These are phyloP conservation scores for Tricholoma saponaceum DNA, from an alignment of 768 basidiomycete genomes.

Conservation along the genomic window DNA sequence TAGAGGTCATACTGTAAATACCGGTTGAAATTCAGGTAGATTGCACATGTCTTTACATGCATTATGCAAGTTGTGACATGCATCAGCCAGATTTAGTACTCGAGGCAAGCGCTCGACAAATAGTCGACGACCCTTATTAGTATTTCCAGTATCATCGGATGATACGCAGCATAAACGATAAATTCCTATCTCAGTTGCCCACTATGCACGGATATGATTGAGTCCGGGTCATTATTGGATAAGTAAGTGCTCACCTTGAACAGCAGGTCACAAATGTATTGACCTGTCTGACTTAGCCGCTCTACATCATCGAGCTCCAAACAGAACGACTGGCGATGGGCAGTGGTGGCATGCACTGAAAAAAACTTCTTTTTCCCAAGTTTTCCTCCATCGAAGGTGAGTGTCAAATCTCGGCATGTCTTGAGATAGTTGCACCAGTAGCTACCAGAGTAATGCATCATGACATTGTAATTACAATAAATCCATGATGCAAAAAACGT, in stretches of 20 bases:
- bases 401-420: neutral
- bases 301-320: constrained; percentile 2
- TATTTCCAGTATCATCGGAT: constrained; percentile 1
- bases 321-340: neutral
- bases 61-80: neutral
- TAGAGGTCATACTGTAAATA: constrained; percentile 1
- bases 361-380: constrained; percentile 6
- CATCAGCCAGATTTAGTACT: neutral
- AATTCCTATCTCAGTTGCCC: neutral
- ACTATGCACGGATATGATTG: neutral
- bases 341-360: constrained; percentile 1
- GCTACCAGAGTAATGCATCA: too few species aligned
- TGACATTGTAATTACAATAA: too few species aligned
- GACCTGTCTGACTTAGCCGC: neutral
- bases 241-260: neutral
- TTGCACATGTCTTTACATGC: neutral
- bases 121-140: neutral
- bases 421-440: neutral
- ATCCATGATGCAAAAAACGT: too few species aligned
- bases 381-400: constrained; percentile 4
- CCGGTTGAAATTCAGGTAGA: constrained; percentile 3
- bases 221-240: neutral
- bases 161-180: neutral
- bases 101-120: neutral
- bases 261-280: neutral